Evolutionary conservation across 106 monocot genomes (phyloP).

Genomic region (Agapanthus africanus): DNA sequence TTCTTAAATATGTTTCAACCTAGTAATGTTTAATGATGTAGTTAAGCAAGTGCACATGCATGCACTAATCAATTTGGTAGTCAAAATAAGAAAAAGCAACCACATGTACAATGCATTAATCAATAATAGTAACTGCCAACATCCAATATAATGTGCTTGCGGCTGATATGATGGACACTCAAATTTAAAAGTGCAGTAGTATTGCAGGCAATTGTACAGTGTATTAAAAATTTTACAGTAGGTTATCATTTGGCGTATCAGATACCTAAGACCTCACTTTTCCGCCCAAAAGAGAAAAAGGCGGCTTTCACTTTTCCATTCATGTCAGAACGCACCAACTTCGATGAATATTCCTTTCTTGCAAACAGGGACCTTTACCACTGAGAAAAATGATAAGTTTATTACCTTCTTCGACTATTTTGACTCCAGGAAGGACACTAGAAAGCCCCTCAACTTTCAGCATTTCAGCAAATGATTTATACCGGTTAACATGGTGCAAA

Average conservation of each 20-base stretch:
- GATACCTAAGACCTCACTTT: neutral
- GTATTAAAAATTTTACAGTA: neutral
- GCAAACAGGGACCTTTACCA: neutral
- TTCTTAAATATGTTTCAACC: neutral
- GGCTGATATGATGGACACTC: neutral
- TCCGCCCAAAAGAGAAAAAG: neutral
- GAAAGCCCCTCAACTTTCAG: constrained; percentile 54
- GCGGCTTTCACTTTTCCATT: neutral
- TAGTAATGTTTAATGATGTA: too few species aligned
- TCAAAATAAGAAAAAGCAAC: neutral
- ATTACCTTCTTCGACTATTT: constrained; percentile 70
- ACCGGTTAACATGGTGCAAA: constrained; percentile 56
- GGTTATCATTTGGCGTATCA: neutral
- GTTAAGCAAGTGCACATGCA: neutral
- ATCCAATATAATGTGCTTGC: constrained; percentile 1
- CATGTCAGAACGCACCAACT: neutral
- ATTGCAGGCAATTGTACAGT: neutral
- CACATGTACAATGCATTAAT: neutral
- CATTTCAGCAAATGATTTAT: constrained; percentile 72
- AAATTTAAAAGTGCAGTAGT: neutral
- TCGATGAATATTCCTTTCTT: neutral
- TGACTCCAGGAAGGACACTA: constrained; percentile 69
- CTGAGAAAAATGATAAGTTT: neutral
- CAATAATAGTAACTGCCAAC: neutral
- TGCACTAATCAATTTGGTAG: neutral